Evolutionary conservation across 2,329 filamentous ascomycete species (phyloP).

Genomic region (Ascochyta clinopodiicola): DNA sequence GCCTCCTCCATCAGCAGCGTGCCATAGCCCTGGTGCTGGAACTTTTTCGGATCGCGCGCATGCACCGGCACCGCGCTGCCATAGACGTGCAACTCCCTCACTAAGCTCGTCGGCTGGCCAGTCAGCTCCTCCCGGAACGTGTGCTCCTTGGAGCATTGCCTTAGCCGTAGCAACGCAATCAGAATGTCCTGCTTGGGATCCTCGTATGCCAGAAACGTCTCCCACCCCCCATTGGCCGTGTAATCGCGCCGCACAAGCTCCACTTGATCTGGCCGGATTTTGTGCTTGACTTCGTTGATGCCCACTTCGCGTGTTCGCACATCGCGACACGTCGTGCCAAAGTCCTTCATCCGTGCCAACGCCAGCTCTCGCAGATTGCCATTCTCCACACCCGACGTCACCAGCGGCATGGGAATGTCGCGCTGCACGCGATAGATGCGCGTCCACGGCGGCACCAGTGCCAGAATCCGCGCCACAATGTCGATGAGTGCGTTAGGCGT

Average conservation of each 20-base stretch:
- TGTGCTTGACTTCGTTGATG: constrained; percentile 99
- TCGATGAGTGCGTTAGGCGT: constrained; percentile 97
- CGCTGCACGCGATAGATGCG: constrained; percentile 97
- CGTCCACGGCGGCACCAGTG: constrained; percentile 95
- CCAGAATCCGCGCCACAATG: constrained; percentile 93
- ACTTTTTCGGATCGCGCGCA: constrained; percentile 91
- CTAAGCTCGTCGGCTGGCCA: constrained; percentile 86
- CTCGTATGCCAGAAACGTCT: constrained; percentile 97
- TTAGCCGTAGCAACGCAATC: constrained; percentile 84
- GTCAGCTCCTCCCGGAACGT: constrained; percentile 89
- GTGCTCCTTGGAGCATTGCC: constrained; percentile 90
- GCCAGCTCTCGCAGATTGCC: constrained; percentile 94
- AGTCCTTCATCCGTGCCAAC: constrained; percentile 97
- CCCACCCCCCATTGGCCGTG: constrained; percentile 94
- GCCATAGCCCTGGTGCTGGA: constrained; percentile 97
- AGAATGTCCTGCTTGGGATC: constrained; percentile 98
- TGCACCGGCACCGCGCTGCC: constrained; percentile 97
- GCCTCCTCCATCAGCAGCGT: constrained; percentile 98
- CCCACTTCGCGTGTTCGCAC: constrained; percentile 96
- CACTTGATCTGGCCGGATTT: constrained; percentile 94
- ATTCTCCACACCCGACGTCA: constrained; percentile 98
- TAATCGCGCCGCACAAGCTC: constrained; percentile 96
- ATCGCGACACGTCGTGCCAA: constrained; percentile 94
- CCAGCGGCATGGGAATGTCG: constrained; percentile 99
- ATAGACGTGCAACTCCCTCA: constrained; percentile 95